Evolutionary conservation across 306 rosid species (phyloP).

Genomic region (Vigna trinervia): DNA sequence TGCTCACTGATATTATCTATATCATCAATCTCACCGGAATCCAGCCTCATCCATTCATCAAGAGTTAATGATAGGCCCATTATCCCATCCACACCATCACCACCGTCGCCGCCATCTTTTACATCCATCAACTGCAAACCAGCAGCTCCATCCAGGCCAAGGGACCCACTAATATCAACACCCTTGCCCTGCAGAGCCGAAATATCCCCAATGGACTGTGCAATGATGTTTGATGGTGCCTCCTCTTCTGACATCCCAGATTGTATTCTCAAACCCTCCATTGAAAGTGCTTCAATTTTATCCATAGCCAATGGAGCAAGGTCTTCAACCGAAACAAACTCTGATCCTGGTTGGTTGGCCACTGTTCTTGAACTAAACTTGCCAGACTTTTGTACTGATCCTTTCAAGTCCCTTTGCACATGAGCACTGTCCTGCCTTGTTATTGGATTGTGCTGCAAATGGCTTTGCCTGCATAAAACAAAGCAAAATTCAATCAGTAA

Average conservation of each 20-base stretch:
- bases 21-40: constrained; percentile 87
- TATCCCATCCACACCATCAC: constrained; percentile 71
- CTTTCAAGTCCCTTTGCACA: constrained; percentile 49
- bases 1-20: constrained; percentile 78
- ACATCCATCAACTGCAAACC: constrained; percentile 85
- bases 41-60: constrained; percentile 90
- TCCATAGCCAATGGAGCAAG: constrained; percentile 98
- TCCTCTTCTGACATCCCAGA: constrained; percentile 88
- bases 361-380: constrained; percentile 50
- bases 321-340: constrained; percentile 88
- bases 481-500: constrained; percentile 41
- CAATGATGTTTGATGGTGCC: constrained; percentile 78
- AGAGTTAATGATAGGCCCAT: constrained; percentile 88
- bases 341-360: constrained; percentile 61
- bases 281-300: constrained; percentile 97
- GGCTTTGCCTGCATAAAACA: constrained; percentile 63
- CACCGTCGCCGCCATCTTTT: constrained; percentile 54
- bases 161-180: constrained; percentile 58
- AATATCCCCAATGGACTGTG: constrained; percentile 66
- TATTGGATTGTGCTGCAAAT: constrained; percentile 57
- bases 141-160: constrained; percentile 87
- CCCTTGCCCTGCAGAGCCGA: constrained; percentile 79
- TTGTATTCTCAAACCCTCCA: constrained; percentile 97
- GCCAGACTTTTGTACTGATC: constrained; percentile 52
- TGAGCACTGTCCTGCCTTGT: constrained; percentile 46